These are phyloP conservation scores for Monosporascus sp. DNA, from an alignment of 2,329 filamentous ascomycete genomes.

Conservation along the genomic window DNA sequence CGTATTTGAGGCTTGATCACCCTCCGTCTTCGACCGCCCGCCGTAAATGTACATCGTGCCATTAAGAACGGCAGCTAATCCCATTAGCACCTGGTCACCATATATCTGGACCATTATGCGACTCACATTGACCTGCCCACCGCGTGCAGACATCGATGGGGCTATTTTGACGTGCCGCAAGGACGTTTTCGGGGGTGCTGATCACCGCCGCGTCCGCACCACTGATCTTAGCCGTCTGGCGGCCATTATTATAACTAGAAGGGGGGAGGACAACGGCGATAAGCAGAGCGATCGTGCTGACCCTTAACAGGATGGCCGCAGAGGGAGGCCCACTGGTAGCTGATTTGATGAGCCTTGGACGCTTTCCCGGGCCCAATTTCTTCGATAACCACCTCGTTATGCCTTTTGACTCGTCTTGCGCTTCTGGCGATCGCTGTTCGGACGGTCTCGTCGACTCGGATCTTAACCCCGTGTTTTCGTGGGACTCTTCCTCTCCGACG, in stretches of 20 bases:
- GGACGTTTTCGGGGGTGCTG: conserved; percentile 18
- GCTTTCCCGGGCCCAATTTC: conserved; percentile 29
- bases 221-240: conserved; percentile 31
- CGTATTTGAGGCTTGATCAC: conserved; percentile 54
- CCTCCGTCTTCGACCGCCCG: conserved; percentile 54
- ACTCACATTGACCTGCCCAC: conserved; percentile 59
- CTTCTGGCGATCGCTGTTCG: conserved; percentile 19
- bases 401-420: conserved; percentile 10
- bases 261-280: conserved; percentile 46
- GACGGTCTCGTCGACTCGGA: conserved; percentile 21
- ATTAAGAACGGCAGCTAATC: conserved; percentile 58
- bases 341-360: conserved; percentile 36
- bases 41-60: conserved; percentile 74
- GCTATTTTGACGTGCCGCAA: conserved; percentile 38
- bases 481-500: conserved; percentile 26
- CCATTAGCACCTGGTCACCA: conserved; percentile 3
- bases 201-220: conserved; percentile 45
- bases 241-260: conserved; percentile 37
- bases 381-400: conserved; percentile 37
- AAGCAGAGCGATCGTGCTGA: conserved; percentile 43
- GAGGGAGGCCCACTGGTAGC: conserved; percentile 36
- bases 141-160: conserved; percentile 55
- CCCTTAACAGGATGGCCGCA: conserved; percentile 35
- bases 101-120: not conserved
- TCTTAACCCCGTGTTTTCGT: conserved; percentile 21